phyloP scores from a whole-genome alignment of 768 basidiomycete species.

The Cyathus striatus region DNA sequence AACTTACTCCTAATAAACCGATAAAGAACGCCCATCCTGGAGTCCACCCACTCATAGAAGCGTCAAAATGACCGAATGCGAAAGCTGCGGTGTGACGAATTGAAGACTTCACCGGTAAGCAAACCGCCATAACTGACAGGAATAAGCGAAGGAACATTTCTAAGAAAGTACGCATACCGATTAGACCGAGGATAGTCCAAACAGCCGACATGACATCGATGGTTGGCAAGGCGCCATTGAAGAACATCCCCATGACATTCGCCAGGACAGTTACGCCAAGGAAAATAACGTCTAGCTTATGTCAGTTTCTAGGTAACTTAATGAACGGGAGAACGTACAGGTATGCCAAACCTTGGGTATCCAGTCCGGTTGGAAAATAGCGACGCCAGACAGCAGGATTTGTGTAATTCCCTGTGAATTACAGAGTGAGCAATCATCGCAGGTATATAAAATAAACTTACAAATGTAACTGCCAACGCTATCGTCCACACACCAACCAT shows the following conservation, averaged over 20 bases:
- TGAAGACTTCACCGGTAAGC: slow-evolving; percentile 51
- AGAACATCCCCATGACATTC: slow-evolving; percentile 48
- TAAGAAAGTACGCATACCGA: slow-evolving; percentile 29
- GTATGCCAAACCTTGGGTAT: slow-evolving; percentile 55
- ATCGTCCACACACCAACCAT: slow-evolving; percentile 67
- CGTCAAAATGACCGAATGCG: slow-evolving; percentile 53
- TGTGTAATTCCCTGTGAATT: slow-evolving; percentile 45
- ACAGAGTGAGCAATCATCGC: neutral
- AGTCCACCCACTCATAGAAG: slow-evolving; percentile 59
- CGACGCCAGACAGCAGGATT: slow-evolving; percentile 51
- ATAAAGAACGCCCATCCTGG: slow-evolving; percentile 68
- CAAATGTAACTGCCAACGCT: slow-evolving; percentile 59
- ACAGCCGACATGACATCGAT: slow-evolving; percentile 54
- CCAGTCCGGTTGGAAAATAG: slow-evolving; percentile 56
- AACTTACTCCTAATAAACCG: slow-evolving; percentile 49
- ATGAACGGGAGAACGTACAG: slow-evolving; percentile 25
- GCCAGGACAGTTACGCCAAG: slow-evolving; percentile 45
- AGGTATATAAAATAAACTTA: slow-evolving; percentile 14
- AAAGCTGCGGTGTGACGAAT: slow-evolving; percentile 51
- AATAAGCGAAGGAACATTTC: neutral
- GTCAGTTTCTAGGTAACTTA: slow-evolving; percentile 3
- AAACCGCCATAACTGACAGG: slow-evolving; percentile 48
- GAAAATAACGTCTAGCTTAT: slow-evolving; percentile 45
- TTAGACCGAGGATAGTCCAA: slow-evolving; percentile 57
- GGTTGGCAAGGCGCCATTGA: slow-evolving; percentile 43